These are phyloP conservation scores for Wakefieldia striispora DNA, from an alignment of 768 basidiomycete genomes.

Conservation along the genomic window DNA sequence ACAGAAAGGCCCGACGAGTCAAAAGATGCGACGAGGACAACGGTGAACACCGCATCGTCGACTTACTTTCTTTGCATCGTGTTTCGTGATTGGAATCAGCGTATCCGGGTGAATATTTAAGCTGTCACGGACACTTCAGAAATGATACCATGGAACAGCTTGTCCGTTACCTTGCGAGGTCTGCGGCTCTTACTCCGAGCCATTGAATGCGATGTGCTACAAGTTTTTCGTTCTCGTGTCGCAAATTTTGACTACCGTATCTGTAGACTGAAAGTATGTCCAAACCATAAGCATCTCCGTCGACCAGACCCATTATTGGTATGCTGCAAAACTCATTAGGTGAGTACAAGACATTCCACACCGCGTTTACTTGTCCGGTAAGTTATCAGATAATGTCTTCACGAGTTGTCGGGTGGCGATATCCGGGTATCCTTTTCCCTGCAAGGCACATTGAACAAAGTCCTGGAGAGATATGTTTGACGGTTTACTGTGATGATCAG, in stretches of 20 bases:
- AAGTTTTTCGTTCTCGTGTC: constrained; percentile 68
- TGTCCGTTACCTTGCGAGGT: constrained; percentile 53
- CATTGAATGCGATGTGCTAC: constrained; percentile 71
- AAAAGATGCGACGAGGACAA: not conserved
- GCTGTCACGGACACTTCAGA: constrained; percentile 34
- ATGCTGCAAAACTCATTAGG: constrained; percentile 44
- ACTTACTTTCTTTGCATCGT: constrained; percentile 74
- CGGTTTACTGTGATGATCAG: constrained; percentile 69
- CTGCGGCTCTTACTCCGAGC: constrained; percentile 74
- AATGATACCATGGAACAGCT: not conserved
- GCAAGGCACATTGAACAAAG: constrained; percentile 6
- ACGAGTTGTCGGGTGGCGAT: constrained; percentile 86
- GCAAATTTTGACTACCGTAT: constrained; percentile 68
- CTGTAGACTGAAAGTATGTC: constrained; percentile 90
- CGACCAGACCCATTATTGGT: constrained; percentile 78
- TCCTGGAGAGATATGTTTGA: not conserved
- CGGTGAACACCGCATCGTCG: not conserved
- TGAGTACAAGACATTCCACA: not conserved
- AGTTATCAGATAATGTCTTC: constrained; percentile 62
- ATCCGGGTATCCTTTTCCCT: constrained; percentile 99
- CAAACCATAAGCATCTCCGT: constrained; percentile 89
- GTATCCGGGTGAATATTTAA: constrained; percentile 57
- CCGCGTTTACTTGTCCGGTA: constrained; percentile 54
- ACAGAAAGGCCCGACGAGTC: not conserved
- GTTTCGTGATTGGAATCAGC: constrained; percentile 64